These are phyloP conservation scores for Globisporangium echinulatum DNA, from an alignment of 352 stramenopile genomes.

Conservation along the genomic window DNA sequence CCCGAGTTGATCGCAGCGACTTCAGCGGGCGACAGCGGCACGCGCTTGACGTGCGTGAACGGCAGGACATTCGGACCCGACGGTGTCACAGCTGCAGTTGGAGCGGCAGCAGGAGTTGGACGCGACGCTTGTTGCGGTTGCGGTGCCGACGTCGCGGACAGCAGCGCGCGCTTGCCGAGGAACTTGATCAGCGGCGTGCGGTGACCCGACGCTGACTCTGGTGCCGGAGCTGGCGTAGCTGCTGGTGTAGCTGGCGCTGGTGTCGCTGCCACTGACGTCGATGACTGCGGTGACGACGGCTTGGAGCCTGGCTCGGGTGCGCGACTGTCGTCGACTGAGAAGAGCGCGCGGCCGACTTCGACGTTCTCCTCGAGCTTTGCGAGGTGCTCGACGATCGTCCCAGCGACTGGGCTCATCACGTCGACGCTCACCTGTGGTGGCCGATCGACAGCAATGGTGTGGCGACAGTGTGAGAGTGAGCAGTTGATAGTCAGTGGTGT, in stretches of 20 bases:
- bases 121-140: slow-evolving; percentile 16
- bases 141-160: slow-evolving; percentile 30
- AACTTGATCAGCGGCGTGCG: slow-evolving; percentile 65
- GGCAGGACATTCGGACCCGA: slow-evolving; percentile 59
- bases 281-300: slow-evolving; percentile 10
- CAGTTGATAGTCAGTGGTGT: background rate
- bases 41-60: slow-evolving; percentile 55
- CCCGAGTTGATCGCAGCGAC: slow-evolving; percentile 79
- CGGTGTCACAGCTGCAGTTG: slow-evolving; percentile 27
- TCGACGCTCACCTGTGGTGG: slow-evolving; percentile 76
- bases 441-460: background rate
- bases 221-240: slow-evolving; percentile 7
- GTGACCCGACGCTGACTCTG: slow-evolving; percentile 15
- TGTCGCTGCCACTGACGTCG: slow-evolving; percentile 8
- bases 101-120: slow-evolving; percentile 9
- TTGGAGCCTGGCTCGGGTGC: slow-evolving; percentile 23
- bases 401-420: slow-evolving; percentile 85
- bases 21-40: slow-evolving; percentile 57
- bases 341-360: slow-evolving; percentile 91
- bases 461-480: background rate
- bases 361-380: slow-evolving; percentile 95
- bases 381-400: slow-evolving; percentile 91
- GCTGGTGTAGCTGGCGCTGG: slow-evolving; percentile 10
- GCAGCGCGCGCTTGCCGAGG: slow-evolving; percentile 63
- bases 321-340: slow-evolving; percentile 88